phyloP scores from a whole-genome alignment of 1,284 basidiomycete genomes.

The Papiliotrema fonsecae region DNA sequence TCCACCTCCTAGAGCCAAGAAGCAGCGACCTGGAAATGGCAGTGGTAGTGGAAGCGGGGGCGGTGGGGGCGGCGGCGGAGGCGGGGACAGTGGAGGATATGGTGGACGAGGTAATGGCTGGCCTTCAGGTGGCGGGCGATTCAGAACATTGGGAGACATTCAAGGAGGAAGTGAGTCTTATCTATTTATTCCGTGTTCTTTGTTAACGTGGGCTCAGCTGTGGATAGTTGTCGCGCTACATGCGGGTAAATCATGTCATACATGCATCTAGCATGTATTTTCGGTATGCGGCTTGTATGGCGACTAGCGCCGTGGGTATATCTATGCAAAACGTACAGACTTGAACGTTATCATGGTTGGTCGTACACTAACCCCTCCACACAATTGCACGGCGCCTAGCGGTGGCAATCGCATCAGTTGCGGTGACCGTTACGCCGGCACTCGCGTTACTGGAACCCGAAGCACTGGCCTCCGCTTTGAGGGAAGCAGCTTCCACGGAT shows the following conservation, averaged over 20 bases:
- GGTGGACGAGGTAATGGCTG: constrained; percentile 10
- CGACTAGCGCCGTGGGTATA: not conserved
- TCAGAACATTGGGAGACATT: constrained; percentile 39
- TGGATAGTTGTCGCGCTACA: constrained; percentile 32
- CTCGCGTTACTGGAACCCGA: not conserved
- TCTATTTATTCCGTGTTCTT: not conserved
- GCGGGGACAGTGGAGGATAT: constrained; percentile 1
- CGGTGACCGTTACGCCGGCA: constrained; percentile 18
- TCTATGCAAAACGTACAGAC: not conserved
- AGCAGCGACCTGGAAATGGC: not conserved
- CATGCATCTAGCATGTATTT: constrained; percentile 3
- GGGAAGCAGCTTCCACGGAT: not conserved
- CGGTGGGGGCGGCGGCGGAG: not conserved
- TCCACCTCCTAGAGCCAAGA: not conserved
- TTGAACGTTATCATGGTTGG: not conserved
- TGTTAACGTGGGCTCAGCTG: constrained; percentile 17
- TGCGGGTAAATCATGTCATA: constrained; percentile 29
- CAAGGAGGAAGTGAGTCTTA: constrained; percentile 30
- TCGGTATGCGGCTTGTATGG: not conserved
- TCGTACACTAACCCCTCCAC: constrained; percentile 5
- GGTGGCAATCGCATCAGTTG: constrained; percentile 5
- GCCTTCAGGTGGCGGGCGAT: constrained; percentile 21
- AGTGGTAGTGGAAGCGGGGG: constrained; percentile 1
- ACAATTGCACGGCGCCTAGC: not conserved
- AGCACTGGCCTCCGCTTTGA: not conserved